Percentiles rank a stretch among this genome's conserved stretches.
phyloP scores from a whole-genome alignment of 768 basidiomycete species.

The Suillus subaureus region DNA sequence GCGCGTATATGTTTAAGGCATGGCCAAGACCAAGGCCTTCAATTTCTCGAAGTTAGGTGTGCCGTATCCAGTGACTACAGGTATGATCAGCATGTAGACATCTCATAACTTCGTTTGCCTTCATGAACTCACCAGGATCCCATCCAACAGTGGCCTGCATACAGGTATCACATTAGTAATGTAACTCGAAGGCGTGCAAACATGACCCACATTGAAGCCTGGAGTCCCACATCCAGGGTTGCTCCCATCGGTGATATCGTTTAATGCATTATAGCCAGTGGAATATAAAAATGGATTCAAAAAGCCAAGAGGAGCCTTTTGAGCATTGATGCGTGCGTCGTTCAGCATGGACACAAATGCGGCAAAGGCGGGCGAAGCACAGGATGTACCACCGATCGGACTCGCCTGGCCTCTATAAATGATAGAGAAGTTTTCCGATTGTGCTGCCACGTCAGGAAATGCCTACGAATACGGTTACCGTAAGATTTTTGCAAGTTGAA shows the following conservation, averaged over 20 bases:
- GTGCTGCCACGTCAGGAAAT: conserved; percentile 69
- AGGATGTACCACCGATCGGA: conserved; percentile 65
- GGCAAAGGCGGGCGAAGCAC: conserved; percentile 64
- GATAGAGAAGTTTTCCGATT: conserved; percentile 51
- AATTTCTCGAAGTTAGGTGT: conserved; percentile 55
- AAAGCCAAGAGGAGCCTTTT: conserved; percentile 56
- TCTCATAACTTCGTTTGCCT: conserved; percentile 8
- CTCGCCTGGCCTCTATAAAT: conserved; percentile 40
- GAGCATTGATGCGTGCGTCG: conserved; percentile 52
- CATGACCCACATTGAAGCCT: conserved; percentile 61
- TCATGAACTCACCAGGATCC: conserved; percentile 53
- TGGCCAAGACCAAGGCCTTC: conserved; percentile 35
- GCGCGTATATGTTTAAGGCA: neutral
- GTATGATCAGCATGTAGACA: conserved; percentile 14
- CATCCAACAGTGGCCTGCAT: conserved; percentile 52
- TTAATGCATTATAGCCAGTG: conserved; percentile 38
- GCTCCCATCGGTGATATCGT: conserved; percentile 60
- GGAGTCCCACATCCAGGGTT: conserved; percentile 63
- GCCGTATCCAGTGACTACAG: conserved; percentile 55
- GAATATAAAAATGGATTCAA: conserved; percentile 65
- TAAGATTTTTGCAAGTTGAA: neutral
- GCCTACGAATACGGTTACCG: conserved; percentile 36
- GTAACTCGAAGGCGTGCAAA: neutral
- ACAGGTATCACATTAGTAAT: neutral
- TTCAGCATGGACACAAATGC: conserved; percentile 67